Evolutionary conservation across 495 filamentous ascomycete species (phyloP).

Genomic region (Hypoxylon rickii): DNA sequence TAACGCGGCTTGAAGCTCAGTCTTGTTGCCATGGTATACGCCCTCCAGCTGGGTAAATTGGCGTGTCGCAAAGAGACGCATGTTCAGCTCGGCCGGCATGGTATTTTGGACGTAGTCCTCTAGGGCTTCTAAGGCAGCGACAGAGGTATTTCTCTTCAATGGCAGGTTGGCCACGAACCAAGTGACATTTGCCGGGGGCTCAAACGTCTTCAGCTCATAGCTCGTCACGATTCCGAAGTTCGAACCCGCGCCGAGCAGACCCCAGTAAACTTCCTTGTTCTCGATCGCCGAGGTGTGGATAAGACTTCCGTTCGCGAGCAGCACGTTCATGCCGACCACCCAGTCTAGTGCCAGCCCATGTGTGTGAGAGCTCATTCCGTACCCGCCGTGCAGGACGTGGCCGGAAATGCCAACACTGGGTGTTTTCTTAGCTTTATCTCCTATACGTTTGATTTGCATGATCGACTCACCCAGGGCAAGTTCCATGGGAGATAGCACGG

Average conservation of each 20-base stretch:
- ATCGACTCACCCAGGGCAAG: conserved; percentile 48
- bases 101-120: conserved; percentile 44
- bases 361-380: conserved; percentile 52
- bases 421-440: conserved; percentile 13
- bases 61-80: conserved; percentile 48
- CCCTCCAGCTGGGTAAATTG: conserved; percentile 49
- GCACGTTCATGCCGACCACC: conserved; percentile 47
- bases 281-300: conserved; percentile 45
- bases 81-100: conserved; percentile 51
- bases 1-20: conserved; percentile 40
- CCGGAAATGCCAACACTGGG: conserved; percentile 50
- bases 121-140: conserved; percentile 41
- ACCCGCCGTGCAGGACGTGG: conserved; percentile 51
- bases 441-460: neutral
- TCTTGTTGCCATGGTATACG: conserved; percentile 45
- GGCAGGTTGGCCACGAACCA: conserved; percentile 45
- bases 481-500: conserved; percentile 51
- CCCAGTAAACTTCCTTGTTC: conserved; percentile 52
- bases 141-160: conserved; percentile 42
- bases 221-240: conserved; percentile 49
- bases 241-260: conserved; percentile 48
- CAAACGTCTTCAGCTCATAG: conserved; percentile 51
- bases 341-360: conserved; percentile 51
- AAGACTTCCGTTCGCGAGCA: conserved; percentile 48
- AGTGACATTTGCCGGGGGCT: conserved; percentile 46